These are phyloP conservation scores for Aegilops umbellulata DNA, from an alignment of 176 grass and related monocot genomes.

Conservation along the genomic window DNA sequence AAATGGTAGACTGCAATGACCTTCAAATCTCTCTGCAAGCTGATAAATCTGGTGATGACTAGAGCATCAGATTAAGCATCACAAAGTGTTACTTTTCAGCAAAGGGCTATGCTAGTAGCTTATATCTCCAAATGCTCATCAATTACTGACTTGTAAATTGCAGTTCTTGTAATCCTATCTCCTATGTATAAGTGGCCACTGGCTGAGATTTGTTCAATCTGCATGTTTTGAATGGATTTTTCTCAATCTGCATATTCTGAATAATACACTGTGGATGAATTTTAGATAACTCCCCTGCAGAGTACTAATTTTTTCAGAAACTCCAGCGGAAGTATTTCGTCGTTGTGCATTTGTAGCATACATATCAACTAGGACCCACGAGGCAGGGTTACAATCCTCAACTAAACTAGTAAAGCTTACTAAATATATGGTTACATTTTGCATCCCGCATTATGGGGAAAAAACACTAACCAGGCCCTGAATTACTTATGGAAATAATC, in stretches of 20 bases:
- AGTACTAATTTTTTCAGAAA: too few relatives aligned
- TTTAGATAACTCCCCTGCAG: background rate
- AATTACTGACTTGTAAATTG: background rate
- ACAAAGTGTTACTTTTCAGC: background rate
- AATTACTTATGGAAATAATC: background rate
- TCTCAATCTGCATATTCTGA: background rate
- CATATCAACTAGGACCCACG: background rate
- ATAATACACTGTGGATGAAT: background rate
- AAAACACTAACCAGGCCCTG: background rate
- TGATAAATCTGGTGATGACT: background rate
- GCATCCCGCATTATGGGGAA: background rate
- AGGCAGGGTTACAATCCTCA: background rate
- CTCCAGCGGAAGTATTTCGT: background rate
- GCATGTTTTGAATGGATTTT: background rate
- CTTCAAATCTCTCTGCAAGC: background rate
- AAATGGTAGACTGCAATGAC: background rate
- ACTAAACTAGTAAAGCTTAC: background rate
- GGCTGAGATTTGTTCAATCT: background rate
- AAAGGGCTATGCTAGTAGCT: background rate
- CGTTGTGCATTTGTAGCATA: background rate
- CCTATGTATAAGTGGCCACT: background rate
- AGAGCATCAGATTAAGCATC: background rate
- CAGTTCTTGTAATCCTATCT: background rate
- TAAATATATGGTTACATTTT: background rate
- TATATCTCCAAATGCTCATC: background rate